These are phyloP conservation scores for Plantago lanceolata DNA, from an alignment of 305 asterid species.

Conservation along the genomic window DNA sequence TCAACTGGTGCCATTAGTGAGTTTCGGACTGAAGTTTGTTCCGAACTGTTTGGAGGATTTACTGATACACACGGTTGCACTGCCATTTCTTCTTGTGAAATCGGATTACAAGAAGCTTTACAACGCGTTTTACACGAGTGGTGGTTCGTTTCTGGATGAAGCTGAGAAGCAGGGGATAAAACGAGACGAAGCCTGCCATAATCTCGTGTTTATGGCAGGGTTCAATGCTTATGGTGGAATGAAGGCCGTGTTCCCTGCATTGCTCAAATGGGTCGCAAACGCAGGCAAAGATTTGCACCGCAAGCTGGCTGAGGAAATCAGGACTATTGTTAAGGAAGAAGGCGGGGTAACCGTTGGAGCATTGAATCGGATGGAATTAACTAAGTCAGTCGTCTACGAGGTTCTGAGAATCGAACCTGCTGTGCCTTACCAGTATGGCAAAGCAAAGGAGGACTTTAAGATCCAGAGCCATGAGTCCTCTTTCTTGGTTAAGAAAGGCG, in stretches of 20 bases:
- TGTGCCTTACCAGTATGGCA: constrained; percentile 41
- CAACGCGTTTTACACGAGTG: constrained; percentile 28
- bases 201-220: constrained; percentile 48
- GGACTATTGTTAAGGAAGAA: constrained; percentile 31
- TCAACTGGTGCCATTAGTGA: constrained; percentile 39
- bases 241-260: constrained; percentile 34
- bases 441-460: constrained; percentile 32
- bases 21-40: constrained; percentile 26
- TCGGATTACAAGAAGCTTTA: constrained; percentile 36
- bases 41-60: constrained; percentile 40
- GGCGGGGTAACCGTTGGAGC: constrained; percentile 27
- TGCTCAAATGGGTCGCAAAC: constrained; percentile 40
- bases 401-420: constrained; percentile 40
- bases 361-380: constrained; percentile 25
- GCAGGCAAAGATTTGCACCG: constrained; percentile 42
- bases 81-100: constrained; percentile 38
- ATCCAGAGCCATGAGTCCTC: constrained; percentile 32
- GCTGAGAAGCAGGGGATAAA: constrained; percentile 35
- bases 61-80: constrained; percentile 31
- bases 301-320: constrained; percentile 37
- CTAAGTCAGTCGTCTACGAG: constrained; percentile 42
- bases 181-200: constrained; percentile 55
- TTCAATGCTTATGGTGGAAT: constrained; percentile 60
- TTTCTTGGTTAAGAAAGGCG: constrained; percentile 38
- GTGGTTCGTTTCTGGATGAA: constrained; percentile 34